Base-by-base conservation (phyloP, 495 filamentous ascomycete species). In the Lasiosphaeria ovina region DNA sequence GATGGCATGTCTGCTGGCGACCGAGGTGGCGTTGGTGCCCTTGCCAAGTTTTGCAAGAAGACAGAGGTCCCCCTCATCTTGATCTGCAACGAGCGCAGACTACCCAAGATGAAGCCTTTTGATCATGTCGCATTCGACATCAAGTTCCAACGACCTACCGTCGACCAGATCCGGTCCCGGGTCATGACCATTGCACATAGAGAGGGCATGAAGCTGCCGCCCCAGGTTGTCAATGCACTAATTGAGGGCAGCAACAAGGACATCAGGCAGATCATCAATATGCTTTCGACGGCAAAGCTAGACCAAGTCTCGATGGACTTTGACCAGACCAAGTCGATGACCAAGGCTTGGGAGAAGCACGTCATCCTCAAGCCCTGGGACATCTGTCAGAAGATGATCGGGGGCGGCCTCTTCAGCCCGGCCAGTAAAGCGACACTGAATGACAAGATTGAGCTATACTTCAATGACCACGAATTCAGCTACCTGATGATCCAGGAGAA, bases 1-100 rank as follows among this genome's bases (percentile, higher is more conserved):
- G 94, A 99, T 68, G 94, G 94, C 38, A 99, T 99, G 94, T 97
- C 93, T 51, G 92, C 92, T 47, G 94, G 94, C 66, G 94, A 99
- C 72, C 86, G 94, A 48, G 94, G 94, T 63, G 94, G 94, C 69
- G 95, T 99, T 45, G 94, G 93, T 24, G 93, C 95, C 36, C 80
- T 99, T 42, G 93, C 94, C 52, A 87, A 92, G 51, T 85, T 97
- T 48, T 97, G 93, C 76, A 97, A 89, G 77, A 97, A 95, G 79
- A 91, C 92, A 0, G 87, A 92, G 63, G 88, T 99, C 35, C 94
- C 94, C 1, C 89, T 99, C 64, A 97, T 99, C 61, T 81, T 97
- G 38, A 96, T 99, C 65, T 99, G 95, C 80, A 99, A 99, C 68
- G 94, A 99, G 67, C 87, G 94, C 62, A 87, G 81, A 60, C 75